These are phyloP conservation scores for Penicillium psychrosexuale DNA, from an alignment of 2,329 filamentous ascomycete genomes.

Conservation along the genomic window DNA sequence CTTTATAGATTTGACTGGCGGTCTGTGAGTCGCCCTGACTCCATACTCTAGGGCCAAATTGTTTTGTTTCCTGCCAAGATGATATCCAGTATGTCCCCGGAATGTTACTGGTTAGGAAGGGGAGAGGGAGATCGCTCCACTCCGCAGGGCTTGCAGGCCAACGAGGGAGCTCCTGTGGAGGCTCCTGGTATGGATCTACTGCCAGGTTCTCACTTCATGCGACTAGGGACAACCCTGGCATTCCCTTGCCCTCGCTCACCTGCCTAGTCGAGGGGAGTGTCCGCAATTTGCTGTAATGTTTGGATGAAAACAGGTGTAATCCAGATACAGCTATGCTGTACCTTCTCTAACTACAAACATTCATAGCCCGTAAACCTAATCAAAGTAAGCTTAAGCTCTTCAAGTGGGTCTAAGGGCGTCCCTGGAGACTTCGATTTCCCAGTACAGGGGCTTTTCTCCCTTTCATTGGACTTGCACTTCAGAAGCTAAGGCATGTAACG, in stretches of 20 bases:
- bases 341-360: background rate
- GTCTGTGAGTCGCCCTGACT: constrained; percentile 17
- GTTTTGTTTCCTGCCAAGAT: constrained; percentile 8
- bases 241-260: constrained; percentile 10
- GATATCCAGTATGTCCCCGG: constrained; percentile 20
- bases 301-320: background rate
- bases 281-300: background rate
- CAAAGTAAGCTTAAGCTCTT: constrained; percentile 4
- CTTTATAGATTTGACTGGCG: constrained; percentile 35
- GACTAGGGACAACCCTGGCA: constrained; percentile 8
- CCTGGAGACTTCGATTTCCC: background rate
- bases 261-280: background rate
- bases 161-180: constrained; percentile 2
- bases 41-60: constrained; percentile 6
- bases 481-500: constrained; percentile 17
- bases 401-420: constrained; percentile 2
- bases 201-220: constrained; percentile 11
- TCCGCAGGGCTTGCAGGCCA: constrained; percentile 6
- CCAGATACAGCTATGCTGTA: background rate
- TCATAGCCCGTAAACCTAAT: background rate
- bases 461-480: background rate
- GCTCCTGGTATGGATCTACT: constrained; percentile 30
- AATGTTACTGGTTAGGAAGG: constrained; percentile 32
- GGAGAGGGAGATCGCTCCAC: constrained; percentile 16
- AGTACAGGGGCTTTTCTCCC: background rate